Evolutionary conservation across 352 stramenopile species (phyloP).

Genomic region (Elongisporangium anandrum): DNA sequence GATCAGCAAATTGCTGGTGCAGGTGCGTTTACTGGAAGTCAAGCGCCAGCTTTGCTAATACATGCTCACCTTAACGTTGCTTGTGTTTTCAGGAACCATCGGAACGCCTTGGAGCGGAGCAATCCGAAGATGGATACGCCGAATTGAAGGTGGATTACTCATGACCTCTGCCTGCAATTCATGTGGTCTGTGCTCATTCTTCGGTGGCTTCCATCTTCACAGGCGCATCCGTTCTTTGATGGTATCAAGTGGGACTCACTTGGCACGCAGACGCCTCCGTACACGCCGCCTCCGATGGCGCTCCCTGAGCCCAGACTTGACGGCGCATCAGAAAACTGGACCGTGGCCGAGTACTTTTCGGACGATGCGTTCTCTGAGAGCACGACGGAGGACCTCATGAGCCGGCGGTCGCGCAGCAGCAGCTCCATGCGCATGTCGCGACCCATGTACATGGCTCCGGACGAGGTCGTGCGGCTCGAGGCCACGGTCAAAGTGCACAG

Average conservation of each 20-base stretch:
- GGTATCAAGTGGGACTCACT: slow-evolving; percentile 72
- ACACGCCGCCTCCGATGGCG: slow-evolving; percentile 44
- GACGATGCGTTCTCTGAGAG: slow-evolving; percentile 74
- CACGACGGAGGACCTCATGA: slow-evolving; percentile 61
- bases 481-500: slow-evolving; percentile 72
- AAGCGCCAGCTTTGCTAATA: no score
- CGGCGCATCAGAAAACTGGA: slow-evolving; percentile 72
- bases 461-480: slow-evolving; percentile 69
- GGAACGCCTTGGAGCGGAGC: slow-evolving; percentile 64
- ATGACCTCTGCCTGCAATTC: neutral
- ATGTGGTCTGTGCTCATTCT: neutral
- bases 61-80: no score
- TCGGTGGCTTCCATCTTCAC: neutral
- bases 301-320: slow-evolving; percentile 65
- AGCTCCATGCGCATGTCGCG: slow-evolving; percentile 51
- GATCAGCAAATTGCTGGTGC: slow-evolving; percentile 71
- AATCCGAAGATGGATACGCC: slow-evolving; percentile 58
- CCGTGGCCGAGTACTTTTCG: slow-evolving; percentile 76
- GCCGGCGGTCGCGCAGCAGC: slow-evolving; percentile 55
- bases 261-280: slow-evolving; percentile 46
- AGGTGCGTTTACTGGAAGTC: slow-evolving; percentile 23
- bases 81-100: slow-evolving; percentile 39
- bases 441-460: slow-evolving; percentile 53
- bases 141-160: slow-evolving; percentile 51
- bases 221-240: slow-evolving; percentile 80